Conservation (phyloP, 305 asterid species). For the Nicotiana rustica region DNA sequence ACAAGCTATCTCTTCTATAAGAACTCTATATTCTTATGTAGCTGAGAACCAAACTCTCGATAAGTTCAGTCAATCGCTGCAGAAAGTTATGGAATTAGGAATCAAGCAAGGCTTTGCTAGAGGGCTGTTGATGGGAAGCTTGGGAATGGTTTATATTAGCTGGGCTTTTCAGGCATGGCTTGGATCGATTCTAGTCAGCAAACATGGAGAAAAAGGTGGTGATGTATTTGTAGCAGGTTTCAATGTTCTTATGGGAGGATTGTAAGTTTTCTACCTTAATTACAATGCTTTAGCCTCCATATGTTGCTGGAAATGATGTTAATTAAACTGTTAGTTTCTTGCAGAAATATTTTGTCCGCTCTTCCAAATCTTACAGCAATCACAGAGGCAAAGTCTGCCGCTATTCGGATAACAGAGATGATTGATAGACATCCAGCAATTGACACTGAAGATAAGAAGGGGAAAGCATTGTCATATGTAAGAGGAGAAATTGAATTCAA, state of each 20-base stretch:
- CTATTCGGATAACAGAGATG: constrained; percentile 74
- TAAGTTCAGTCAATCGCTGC: constrained; percentile 70
- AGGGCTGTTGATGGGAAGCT: constrained; percentile 86
- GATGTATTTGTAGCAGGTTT: constrained; percentile 84
- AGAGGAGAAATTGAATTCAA: constrained; percentile 80
- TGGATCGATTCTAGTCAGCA: constrained; percentile 77
- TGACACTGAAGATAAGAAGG: constrained; percentile 70
- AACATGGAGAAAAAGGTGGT: constrained; percentile 72
- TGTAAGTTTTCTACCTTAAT: constrained; percentile 55
- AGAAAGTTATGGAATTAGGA: constrained; percentile 75
- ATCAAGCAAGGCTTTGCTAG: constrained; percentile 80
- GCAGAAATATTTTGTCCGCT: constrained; percentile 78
- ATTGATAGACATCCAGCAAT: constrained; percentile 68
- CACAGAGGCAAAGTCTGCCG: constrained; percentile 82
- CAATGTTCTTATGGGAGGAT: constrained; percentile 88
- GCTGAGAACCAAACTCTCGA: constrained; percentile 67
- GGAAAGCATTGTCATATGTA: constrained; percentile 76
- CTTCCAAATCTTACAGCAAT: constrained; percentile 86
- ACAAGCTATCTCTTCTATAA: constrained; percentile 79
- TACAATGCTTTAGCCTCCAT: not conserved
- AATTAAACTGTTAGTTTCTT: not conserved
- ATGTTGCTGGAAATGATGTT: not conserved
- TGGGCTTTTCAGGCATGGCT: constrained; percentile 93
- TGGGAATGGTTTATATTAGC: constrained; percentile 76
- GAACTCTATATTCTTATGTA: constrained; percentile 75